Evolutionary conservation across 495 filamentous ascomycete genomes (phyloP).

Genomic region (Hypomontagnella submonticulosa): DNA sequence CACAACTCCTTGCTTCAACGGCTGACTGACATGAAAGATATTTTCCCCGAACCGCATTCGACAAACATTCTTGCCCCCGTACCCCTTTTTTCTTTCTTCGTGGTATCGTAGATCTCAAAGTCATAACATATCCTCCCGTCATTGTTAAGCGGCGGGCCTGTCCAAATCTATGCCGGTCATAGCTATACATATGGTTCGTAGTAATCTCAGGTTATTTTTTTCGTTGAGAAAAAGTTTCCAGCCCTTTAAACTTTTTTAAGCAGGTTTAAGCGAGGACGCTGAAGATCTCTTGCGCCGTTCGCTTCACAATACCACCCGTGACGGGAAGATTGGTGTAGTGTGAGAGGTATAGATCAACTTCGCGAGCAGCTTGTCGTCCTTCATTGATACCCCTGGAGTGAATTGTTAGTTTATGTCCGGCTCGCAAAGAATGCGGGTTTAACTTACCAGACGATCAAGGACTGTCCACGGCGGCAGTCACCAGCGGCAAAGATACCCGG

Average conservation of each 20-base stretch:
- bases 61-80: constrained; percentile 14
- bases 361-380: constrained; percentile 91
- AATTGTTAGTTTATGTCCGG: constrained; percentile 44
- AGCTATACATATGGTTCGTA: constrained; percentile 28
- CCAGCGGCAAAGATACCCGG: constrained; percentile 94
- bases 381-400: constrained; percentile 94
- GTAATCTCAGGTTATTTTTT: constrained; percentile 2
- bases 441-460: constrained; percentile 95
- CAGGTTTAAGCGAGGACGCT: constrained; percentile 36
- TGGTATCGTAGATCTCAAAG: constrained; percentile 40
- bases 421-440: neutral
- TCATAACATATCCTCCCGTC: constrained; percentile 8
- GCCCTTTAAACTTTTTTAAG: neutral
- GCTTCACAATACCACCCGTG: constrained; percentile 93
- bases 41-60: constrained; percentile 25
- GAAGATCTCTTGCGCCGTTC: constrained; percentile 75
- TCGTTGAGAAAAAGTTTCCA: constrained; percentile 11
- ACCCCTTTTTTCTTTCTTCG: constrained; percentile 8
- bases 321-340: constrained; percentile 84
- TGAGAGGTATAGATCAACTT: constrained; percentile 91
- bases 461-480: constrained; percentile 96
- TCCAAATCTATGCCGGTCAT: constrained; percentile 37
- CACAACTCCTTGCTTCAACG: constrained; percentile 14
- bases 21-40: constrained; percentile 5
- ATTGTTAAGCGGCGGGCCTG: constrained; percentile 31